Base-by-base conservation (phyloP, 345 rosid species). In the Eutrema japonicum region DNA sequence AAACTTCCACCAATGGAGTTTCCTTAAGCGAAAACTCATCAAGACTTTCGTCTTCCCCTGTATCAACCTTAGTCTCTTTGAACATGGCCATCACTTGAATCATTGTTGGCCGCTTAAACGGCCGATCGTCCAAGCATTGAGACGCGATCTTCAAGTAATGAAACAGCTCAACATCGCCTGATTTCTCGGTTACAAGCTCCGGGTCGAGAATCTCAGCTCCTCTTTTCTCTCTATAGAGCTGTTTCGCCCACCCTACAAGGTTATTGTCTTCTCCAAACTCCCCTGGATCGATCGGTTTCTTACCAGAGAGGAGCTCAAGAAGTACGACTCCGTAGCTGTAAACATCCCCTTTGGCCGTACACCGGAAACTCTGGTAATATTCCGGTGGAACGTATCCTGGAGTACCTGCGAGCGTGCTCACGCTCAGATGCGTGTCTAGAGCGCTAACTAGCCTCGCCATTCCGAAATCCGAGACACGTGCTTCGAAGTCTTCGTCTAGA, bases 331-430 rank as follows among this genome's bases (percentile, higher is more conserved):
- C 98, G 46, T 85, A 94, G 73, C 98, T 94, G 70, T 94, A 94
- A 36, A 94, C 97, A 76, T 94, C 97, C 3, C 98, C 98, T 82
- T 94, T 94, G 2, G 96, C 77, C 0, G 98, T 94, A 88, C 98
- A 94, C 61, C 95, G 82, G 49, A 94, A 93, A 78, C 98, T 93
- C 86, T 93, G 98, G 72, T 93, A 93, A 72, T 93, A 93, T 83
- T 93, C 98, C 0, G 97, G 97, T 1, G 98, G 98, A 22, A 93
- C 98, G 54, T 93, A 93, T n/a, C 98, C 98, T 0, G 98, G 98
- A 27, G 98, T 94, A 56, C 98, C 98, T 3, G 99, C 93, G 47
- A 94, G 94, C 26, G 97, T 94, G 83, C 98, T 94, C 66, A 94
- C 98, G 14, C 97, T 91, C 10, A 94, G 92, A 82, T 94, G 98